Evolutionary conservation across 768 basidiomycete species (phyloP).

Genomic region (Hericium coralloides): DNA sequence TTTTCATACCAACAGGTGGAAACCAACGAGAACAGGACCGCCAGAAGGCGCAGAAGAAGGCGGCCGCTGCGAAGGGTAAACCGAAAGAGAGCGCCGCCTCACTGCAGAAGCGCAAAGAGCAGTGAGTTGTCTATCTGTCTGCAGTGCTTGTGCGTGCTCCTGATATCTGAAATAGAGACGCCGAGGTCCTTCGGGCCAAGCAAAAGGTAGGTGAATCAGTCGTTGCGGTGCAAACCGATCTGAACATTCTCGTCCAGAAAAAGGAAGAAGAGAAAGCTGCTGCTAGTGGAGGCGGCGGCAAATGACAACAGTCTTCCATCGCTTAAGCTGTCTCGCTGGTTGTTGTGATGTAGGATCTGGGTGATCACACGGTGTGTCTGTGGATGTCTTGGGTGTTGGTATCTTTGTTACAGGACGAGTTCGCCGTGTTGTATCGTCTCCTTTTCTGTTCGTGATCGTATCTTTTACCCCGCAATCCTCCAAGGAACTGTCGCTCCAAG

Average conservation of each 20-base stretch:
- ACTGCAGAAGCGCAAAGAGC: conserved; percentile 66
- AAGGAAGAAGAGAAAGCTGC: conserved; percentile 23
- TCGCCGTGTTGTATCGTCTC: no score
- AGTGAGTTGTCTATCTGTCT: conserved; percentile 36
- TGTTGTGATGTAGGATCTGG: no score
- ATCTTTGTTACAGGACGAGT: no score
- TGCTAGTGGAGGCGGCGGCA: conserved; percentile 12
- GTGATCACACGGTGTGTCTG: no score
- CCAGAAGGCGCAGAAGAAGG: conserved; percentile 65
- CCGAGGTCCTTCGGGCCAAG: conserved; percentile 65
- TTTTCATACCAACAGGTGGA: conserved; percentile 42
- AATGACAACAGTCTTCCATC: conserved; percentile 16
- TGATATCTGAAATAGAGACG: conserved; percentile 44
- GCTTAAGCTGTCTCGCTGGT: no score
- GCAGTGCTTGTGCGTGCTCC: conserved; percentile 1
- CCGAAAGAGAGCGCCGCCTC: conserved; percentile 58
- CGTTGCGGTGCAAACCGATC: conserved; percentile 2
- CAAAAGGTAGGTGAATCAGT: conserved; percentile 50
- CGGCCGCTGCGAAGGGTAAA: conserved; percentile 45
- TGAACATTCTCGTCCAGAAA: conserved; percentile 15
- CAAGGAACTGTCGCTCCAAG: no score
- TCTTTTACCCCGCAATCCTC: no score
- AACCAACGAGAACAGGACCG: conserved; percentile 78
- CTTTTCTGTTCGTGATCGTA: no score
- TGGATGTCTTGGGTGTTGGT: no score